Percentiles rank a stretch among this genome's conserved stretches.
phyloP scores from a whole-genome alignment of 352 stramenopile genomes.

The Phytophthora multivora region DNA sequence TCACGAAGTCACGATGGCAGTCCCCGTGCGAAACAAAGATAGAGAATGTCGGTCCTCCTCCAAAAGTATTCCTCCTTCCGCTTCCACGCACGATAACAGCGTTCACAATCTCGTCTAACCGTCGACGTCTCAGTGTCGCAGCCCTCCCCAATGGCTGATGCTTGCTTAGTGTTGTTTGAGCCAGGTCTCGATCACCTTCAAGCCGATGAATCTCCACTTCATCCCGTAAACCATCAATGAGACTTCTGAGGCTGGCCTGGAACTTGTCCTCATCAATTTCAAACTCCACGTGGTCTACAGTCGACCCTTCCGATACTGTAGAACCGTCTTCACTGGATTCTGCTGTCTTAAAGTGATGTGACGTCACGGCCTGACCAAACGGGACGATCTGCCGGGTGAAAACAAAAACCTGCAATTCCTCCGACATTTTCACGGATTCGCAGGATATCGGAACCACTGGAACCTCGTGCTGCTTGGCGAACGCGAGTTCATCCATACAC shows the following conservation, averaged over 20 bases:
- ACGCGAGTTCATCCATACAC: conserved; percentile 83
- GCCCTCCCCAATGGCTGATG: conserved; percentile 22
- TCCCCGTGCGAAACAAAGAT: conserved; percentile 84
- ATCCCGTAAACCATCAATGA: conserved; percentile 77
- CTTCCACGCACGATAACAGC: conserved; percentile 52
- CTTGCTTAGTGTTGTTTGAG: conserved; percentile 11
- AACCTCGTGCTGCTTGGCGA: conserved; percentile 71
- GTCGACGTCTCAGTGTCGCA: conserved; percentile 22
- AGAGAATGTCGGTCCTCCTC: conserved; percentile 40
- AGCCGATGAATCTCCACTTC: conserved; percentile 75
- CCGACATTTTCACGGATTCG: conserved; percentile 59
- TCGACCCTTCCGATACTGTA: conserved; percentile 21
- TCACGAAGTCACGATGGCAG: conserved; percentile 74
- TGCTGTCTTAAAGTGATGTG: conserved; percentile 38
- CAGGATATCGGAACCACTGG: conserved; percentile 77
- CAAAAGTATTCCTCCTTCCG: conserved; percentile 23
- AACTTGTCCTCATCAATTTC: conserved; percentile 74
- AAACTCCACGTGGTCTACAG: conserved; percentile 43
- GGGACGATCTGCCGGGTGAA: conserved; percentile 84
- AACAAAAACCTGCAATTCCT: conserved; percentile 79
- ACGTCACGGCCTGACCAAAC: conserved; percentile 63
- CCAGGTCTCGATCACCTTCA: conserved; percentile 30
- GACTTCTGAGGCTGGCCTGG: conserved; percentile 56
- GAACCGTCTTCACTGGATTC: conserved; percentile 20
- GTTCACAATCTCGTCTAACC: conserved; percentile 63